These are phyloP conservation scores for Drechslerella stenobrocha DNA, from an alignment of 2,329 filamentous ascomycete genomes.

Conservation along the genomic window DNA sequence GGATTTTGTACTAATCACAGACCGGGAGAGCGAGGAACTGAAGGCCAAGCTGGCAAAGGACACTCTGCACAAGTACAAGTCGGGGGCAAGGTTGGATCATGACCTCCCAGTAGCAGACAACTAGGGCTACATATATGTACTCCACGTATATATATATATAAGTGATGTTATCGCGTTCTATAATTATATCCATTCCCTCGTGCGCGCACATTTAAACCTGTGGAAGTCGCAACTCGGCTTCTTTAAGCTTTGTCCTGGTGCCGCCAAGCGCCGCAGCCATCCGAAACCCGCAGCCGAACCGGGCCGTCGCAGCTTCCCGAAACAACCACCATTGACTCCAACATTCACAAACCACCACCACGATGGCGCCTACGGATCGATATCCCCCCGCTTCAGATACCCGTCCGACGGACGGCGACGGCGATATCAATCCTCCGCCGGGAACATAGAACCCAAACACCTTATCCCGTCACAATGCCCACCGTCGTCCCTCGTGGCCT, in stretches of 20 bases:
- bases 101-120: constrained; percentile 74
- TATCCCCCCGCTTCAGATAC: constrained; percentile 12
- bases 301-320: constrained; percentile 45
- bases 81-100: constrained; percentile 71
- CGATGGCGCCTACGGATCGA: too few species aligned
- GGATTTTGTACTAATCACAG: constrained; percentile 76
- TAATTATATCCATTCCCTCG: too few species aligned
- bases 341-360: background rate
- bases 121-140: background rate
- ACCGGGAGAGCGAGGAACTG: constrained; percentile 69
- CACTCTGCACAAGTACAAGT: constrained; percentile 70
- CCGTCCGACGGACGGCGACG: background rate
- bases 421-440: too few species aligned
- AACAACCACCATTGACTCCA: constrained; percentile 9
- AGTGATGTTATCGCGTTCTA: background rate
- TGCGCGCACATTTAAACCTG: too few species aligned
- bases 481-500: constrained; percentile 63
- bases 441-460: background rate
- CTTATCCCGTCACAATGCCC: constrained; percentile 20
- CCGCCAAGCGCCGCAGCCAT: constrained; percentile 13
- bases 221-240: background rate
- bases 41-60: constrained; percentile 68
- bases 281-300: constrained; percentile 45
- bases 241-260: constrained; percentile 6
- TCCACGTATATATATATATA: background rate